phyloP scores from a whole-genome alignment of 1,284 basidiomycete genomes.

The Athelia psychrophila region DNA sequence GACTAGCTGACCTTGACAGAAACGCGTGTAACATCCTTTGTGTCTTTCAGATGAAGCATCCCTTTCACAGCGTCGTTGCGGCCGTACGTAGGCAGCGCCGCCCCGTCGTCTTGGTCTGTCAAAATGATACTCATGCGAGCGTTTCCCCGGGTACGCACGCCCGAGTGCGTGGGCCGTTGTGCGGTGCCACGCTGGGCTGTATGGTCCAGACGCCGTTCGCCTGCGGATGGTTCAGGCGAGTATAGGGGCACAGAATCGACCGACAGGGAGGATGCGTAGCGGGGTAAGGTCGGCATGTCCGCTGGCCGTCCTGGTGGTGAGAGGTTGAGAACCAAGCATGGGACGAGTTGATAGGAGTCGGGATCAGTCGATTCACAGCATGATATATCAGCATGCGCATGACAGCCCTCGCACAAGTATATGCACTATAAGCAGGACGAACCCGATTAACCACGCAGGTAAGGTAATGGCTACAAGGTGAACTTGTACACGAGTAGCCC shows the following conservation, averaged over 20 bases:
- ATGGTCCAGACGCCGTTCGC: neutral
- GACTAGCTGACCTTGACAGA: conserved; percentile 28
- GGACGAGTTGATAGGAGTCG: too few species aligned
- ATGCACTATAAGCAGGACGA: too few species aligned
- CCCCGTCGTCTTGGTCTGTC: neutral
- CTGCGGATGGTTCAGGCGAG: neutral
- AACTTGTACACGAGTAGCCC: too few species aligned
- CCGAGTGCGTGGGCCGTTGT: neutral
- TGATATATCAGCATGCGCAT: too few species aligned
- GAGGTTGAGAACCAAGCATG: too few species aligned
- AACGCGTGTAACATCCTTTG: conserved; percentile 23
- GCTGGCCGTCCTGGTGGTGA: too few species aligned
- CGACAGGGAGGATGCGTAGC: too few species aligned
- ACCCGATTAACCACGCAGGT: too few species aligned
- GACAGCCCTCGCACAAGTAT: too few species aligned
- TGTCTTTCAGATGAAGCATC: neutral
- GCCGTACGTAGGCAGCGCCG: neutral
- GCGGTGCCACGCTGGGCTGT: neutral
- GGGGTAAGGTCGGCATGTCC: too few species aligned
- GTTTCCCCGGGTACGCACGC: neutral
- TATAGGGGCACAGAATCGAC: neutral
- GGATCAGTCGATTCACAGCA: too few species aligned
- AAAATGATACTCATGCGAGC: neutral
- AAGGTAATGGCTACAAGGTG: too few species aligned
- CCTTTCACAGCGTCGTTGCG: neutral